Conservation (phyloP, 2,329 filamentous ascomycete genomes). For the Eutypa lata region DNA sequence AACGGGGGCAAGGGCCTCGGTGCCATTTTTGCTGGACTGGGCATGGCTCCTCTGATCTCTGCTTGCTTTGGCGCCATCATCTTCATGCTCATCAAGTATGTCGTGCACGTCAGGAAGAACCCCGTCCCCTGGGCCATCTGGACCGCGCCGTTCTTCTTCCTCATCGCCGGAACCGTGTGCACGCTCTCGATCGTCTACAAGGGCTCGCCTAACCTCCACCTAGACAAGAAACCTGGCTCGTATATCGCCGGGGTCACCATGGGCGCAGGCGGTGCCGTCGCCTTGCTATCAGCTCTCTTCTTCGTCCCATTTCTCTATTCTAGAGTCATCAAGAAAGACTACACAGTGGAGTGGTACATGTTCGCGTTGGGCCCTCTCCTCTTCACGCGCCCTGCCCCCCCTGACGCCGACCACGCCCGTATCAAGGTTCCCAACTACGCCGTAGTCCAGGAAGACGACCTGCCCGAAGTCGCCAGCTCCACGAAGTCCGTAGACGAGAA, state of each 20-base stretch:
- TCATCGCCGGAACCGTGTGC: conserved; percentile 70
- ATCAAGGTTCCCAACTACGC: conserved; percentile 72
- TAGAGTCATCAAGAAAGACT: conserved; percentile 66
- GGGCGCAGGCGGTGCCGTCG: conserved; percentile 60
- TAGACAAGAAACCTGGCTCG: conserved; percentile 64
- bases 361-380: conserved; percentile 62
- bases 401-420: conserved; percentile 40
- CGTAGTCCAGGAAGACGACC: conserved; percentile 65
- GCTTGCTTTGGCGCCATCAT: conserved; percentile 63
- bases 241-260: conserved; percentile 66
- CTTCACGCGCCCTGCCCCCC: conserved; percentile 54
- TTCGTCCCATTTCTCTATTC: conserved; percentile 70
- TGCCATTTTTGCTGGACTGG: conserved; percentile 68
- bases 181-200: conserved; percentile 79
- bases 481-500: conserved; percentile 30
- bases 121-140: conserved; percentile 71
- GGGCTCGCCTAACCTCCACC: conserved; percentile 65
- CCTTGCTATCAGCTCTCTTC: conserved; percentile 60
- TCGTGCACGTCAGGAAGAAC: conserved; percentile 70
- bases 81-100: conserved; percentile 69
- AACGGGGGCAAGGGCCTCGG: conserved; percentile 65
- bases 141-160: conserved; percentile 73
- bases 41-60: conserved; percentile 68
- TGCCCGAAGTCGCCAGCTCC: conserved; percentile 30
- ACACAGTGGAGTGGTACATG: conserved; percentile 61